phyloP scores from a whole-genome alignment of 1,139 yeast genomes.

The Kluyveromyces sp. region DNA sequence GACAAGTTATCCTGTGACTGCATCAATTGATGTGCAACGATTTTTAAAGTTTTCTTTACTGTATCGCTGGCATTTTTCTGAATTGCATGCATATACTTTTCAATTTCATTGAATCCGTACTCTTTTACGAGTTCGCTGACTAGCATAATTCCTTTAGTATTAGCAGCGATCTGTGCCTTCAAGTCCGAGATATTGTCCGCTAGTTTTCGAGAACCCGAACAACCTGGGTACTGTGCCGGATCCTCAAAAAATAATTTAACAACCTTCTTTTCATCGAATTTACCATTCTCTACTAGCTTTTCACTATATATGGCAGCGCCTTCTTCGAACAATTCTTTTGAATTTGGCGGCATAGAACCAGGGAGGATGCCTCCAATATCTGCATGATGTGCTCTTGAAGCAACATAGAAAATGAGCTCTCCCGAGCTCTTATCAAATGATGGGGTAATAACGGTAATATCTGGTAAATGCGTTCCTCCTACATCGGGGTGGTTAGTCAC shows the following conservation, averaged over 20 bases:
- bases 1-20: neutral
- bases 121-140: slow-evolving; percentile 34
- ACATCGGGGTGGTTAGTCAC: slow-evolving; percentile 73
- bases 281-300: slow-evolving; percentile 34
- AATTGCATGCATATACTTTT: slow-evolving; percentile 40
- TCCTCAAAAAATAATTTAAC: slow-evolving; percentile 32
- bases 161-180: slow-evolving; percentile 44
- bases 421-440: slow-evolving; percentile 32
- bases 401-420: slow-evolving; percentile 36
- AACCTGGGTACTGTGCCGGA: slow-evolving; percentile 38
- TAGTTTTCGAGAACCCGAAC: slow-evolving; percentile 42
- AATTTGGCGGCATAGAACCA: slow-evolving; percentile 43
- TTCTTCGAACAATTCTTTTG: slow-evolving; percentile 40
- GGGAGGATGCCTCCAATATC: slow-evolving; percentile 44
- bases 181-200: slow-evolving; percentile 42
- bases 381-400: slow-evolving; percentile 47
- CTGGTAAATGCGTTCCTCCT: slow-evolving; percentile 81
- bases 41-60: slow-evolving; percentile 32
- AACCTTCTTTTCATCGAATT: slow-evolving; percentile 37
- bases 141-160: slow-evolving; percentile 39
- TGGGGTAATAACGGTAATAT: slow-evolving; percentile 62
- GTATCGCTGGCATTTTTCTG: slow-evolving; percentile 38
- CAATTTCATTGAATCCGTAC: slow-evolving; percentile 32
- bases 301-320: slow-evolving; percentile 42
- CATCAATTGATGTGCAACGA: slow-evolving; percentile 23